A percentile compares a stretch with the other conserved stretches of the same genome.
Evolutionary conservation across 2,329 filamentous ascomycete genomes (phyloP).

Genomic region (Fusarium graminum): DNA sequence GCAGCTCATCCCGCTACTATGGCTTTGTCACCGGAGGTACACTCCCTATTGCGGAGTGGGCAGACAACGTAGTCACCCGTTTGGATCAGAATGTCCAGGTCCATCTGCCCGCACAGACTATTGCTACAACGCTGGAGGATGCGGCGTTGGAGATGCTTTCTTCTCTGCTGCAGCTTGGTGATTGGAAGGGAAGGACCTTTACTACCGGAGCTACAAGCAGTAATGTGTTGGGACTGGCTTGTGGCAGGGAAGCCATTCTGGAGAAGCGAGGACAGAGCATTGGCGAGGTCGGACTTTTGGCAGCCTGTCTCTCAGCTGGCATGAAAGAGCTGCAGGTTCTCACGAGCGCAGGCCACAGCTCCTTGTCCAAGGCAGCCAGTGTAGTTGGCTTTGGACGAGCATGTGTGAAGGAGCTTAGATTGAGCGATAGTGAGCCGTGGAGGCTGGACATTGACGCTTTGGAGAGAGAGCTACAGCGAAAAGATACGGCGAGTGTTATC

Average conservation of each 20-base stretch:
- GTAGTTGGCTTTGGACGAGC: constrained; percentile 81
- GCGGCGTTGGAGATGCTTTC: constrained; percentile 77
- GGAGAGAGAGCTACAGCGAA: constrained; percentile 67
- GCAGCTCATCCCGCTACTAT: constrained; percentile 78
- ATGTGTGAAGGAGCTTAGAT: constrained; percentile 72
- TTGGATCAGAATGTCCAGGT: constrained; percentile 89
- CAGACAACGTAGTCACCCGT: constrained; percentile 84
- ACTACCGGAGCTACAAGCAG: constrained; percentile 77
- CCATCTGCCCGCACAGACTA: constrained; percentile 80
- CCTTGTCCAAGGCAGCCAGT: constrained; percentile 84
- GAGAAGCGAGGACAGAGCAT: constrained; percentile 59
- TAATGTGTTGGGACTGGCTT: constrained; percentile 82
- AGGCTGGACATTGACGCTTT: constrained; percentile 76
- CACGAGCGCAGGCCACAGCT: constrained; percentile 86
- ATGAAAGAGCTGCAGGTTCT: constrained; percentile 79
- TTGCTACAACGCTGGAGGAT: constrained; percentile 82
- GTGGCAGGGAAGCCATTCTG: constrained; percentile 74
- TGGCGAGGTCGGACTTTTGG: constrained; percentile 77
- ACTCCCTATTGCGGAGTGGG: constrained; percentile 82
- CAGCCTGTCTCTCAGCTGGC: constrained; percentile 73
- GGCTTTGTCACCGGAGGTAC: constrained; percentile 89
- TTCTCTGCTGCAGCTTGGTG: constrained; percentile 73
- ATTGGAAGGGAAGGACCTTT: constrained; percentile 67
- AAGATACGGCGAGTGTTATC: constrained; percentile 77
- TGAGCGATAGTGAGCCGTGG: constrained; percentile 70